Evolutionary conservation across 129 eudicot species (phyloP).

Genomic region (Silybum marianum): DNA sequence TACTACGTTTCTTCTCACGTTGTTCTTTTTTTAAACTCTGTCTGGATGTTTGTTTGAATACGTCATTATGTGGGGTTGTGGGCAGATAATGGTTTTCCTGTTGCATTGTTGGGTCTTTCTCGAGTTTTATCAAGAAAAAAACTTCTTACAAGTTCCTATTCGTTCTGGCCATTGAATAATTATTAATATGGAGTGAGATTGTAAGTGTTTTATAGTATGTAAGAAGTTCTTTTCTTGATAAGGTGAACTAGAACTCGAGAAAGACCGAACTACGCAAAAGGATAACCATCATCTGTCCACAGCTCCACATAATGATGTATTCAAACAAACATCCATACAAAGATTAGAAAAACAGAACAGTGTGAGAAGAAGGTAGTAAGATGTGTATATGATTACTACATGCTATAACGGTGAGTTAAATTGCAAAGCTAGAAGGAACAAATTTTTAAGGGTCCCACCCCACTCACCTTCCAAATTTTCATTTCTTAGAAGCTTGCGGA

Average conservation of each 20-base stretch:
- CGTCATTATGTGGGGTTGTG: too few species aligned
- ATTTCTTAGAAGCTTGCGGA: constrained; percentile 58
- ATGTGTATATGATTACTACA: background rate
- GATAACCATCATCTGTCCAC: too few species aligned
- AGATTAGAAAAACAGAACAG: background rate
- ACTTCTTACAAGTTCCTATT: background rate
- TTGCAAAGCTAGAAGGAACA: constrained; percentile 11
- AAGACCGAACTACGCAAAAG: background rate
- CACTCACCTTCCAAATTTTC: constrained; percentile 61
- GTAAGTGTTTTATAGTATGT: background rate
- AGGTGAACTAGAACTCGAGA: background rate
- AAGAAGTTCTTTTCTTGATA: too few species aligned
- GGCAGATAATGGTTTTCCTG: too few species aligned
- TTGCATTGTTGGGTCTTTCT: background rate
- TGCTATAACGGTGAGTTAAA: background rate
- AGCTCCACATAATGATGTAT: too few species aligned
- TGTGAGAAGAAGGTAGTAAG: background rate
- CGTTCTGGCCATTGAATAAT: background rate
- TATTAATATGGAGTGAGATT: background rate
- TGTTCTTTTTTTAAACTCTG: background rate
- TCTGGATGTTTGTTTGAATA: background rate
- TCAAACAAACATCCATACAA: background rate
- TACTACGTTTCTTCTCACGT: background rate
- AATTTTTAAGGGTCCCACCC: background rate
- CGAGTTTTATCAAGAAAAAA: background rate